Evolutionary conservation across 768 basidiomycete species (phyloP), one percentile per base, ranked within the genome.

Genomic region (Collybia mongolica): DNA sequence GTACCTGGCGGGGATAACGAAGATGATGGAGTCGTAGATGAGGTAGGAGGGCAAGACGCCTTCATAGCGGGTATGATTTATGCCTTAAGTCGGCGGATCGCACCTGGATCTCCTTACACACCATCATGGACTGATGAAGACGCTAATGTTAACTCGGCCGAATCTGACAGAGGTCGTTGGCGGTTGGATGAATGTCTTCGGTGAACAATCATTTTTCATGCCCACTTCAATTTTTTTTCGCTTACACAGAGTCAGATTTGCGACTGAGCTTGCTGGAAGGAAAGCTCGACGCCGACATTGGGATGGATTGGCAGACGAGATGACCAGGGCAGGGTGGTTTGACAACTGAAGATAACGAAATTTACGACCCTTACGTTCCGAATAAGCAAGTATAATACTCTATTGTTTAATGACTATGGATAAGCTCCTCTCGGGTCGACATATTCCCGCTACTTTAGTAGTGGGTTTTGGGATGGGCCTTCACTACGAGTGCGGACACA

Each of bases 41-140:
- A 91, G 56, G 79, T 84, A 8, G 89, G 89, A 1, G 84, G 86
- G 1, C 86, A 91, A 56, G 85, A 88, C 50, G 90, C 89, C 2
- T 91, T 91, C 57, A 79, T 90, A n/a, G 84, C 87, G 0, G 91
- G 90, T 6, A 92, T 93, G 89, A 87, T 93, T 48, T 93, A 82
- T 65, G 82, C 90, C 0, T 62, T 93, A 56, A 90, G 84, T 48
- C 71, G 89, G 56, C 75, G 82, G 39, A 69, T 90, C 46, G 68
- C 84, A 41, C 90, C 90, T 26, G 89, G 91, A 0, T 66, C 79
- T 7, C 91, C 88, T n/a, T 93, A 88, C 65, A 83, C 82, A 7
- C 88, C 84, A 20, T 74, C 75, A 1, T 66, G 74, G 57, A 65
- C 60, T 49, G 75, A 71, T 19, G 74, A 72, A 42, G 69, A 71